Conservation (phyloP, 441 rosid genomes). For the Sinapis alba region DNA sequence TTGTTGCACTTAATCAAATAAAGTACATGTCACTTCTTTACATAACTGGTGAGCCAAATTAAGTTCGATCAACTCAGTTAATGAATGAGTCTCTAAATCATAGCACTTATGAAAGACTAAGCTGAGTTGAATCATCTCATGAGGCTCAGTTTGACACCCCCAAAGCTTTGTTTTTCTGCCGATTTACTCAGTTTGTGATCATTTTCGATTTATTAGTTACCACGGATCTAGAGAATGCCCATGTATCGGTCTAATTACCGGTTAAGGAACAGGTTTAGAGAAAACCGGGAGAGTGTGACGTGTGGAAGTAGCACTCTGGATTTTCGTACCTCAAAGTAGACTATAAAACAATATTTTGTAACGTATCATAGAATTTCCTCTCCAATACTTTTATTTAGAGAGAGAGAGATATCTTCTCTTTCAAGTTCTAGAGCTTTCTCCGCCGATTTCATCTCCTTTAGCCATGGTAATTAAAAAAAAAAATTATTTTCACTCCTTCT, state of each 20-base stretch:
- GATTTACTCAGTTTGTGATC: too few species aligned
- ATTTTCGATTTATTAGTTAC: too few species aligned
- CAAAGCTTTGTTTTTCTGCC: too few species aligned
- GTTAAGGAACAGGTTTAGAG: not conserved
- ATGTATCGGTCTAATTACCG: not conserved
- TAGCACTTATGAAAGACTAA: too few species aligned
- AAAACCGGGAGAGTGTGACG: not conserved
- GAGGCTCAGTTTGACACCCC: too few species aligned
- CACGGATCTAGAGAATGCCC: not conserved
- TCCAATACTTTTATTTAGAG: not conserved
- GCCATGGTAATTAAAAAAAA: conserved; percentile 12
- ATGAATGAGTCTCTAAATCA: too few species aligned
- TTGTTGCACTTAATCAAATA: not conserved
- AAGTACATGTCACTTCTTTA: too few species aligned
- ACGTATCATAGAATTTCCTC: not conserved
- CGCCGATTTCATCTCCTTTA: conserved; percentile 14
- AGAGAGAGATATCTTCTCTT: conserved; percentile 1
- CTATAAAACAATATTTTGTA: not conserved
- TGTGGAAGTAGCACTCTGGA: not conserved
- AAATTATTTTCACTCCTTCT: not conserved
- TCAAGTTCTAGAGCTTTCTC: not conserved
- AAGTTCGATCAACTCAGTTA: too few species aligned
- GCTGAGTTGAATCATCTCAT: too few species aligned
- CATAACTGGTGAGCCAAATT: too few species aligned
- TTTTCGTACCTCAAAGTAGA: not conserved